Percentiles rank a stretch among this genome's conserved stretches.
Evolutionary conservation across 2,329 filamentous ascomycete genomes (phyloP).

Genomic region (Colletotrichum sp.): DNA sequence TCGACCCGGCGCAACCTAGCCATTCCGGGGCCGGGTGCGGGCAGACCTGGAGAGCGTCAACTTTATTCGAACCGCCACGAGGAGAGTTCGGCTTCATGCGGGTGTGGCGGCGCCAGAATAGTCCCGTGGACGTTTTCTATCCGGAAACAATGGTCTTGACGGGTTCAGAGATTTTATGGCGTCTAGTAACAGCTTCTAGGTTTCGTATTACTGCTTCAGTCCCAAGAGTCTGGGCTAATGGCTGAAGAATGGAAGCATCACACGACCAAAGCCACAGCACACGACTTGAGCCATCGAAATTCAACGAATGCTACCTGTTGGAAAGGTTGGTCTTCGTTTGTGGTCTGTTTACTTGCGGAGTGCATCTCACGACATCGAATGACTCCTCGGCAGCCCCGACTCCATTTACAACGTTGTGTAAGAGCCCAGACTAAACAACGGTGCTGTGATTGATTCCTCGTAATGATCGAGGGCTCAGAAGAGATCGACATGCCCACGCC

Average conservation of each 20-base stretch:
- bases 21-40: not conserved
- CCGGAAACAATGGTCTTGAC: not conserved
- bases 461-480: not conserved
- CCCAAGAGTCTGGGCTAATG: not conserved
- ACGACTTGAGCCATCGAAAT: not conserved
- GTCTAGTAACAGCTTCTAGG: not conserved
- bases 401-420: no score
- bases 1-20: not conserved
- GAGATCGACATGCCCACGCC: not conserved
- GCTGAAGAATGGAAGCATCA: not conserved
- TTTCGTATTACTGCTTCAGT: not conserved
- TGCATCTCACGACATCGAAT: not conserved
- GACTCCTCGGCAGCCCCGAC: not conserved
- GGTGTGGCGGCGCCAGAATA: not conserved
- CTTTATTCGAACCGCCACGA: constrained; percentile 1
- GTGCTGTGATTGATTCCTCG: not conserved
- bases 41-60: not conserved
- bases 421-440: not conserved
- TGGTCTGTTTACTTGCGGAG: not conserved
- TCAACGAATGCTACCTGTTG: not conserved
- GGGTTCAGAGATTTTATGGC: not conserved
- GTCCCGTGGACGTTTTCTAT: not conserved
- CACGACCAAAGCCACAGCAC: not conserved
- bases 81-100: not conserved
- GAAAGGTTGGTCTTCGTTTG: not conserved